Evolutionary conservation across 768 basidiomycete species (phyloP), one percentile per base, ranked within the genome.

Genomic region (Dentipellis sp.): DNA sequence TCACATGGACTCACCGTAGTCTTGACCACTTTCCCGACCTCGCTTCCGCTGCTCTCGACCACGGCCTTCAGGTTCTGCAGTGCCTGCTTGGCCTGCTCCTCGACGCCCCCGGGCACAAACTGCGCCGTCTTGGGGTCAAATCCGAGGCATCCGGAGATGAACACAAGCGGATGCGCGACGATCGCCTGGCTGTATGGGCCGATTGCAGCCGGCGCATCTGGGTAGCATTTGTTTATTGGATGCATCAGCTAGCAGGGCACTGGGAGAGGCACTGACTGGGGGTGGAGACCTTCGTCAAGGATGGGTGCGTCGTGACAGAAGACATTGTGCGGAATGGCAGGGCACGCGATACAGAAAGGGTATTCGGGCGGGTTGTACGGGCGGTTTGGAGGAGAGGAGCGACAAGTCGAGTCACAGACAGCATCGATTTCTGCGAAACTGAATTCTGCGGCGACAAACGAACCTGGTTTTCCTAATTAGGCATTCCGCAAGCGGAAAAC

Each of bases 151-250:
- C 95, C 95, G 2, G 92, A 94, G 47, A 84, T 77, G 73, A 95
- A 99, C 61, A 97, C 80, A 57, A 93, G 78, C 63, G 89, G 82
- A 52, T 88, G 88, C 52, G 79, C 78, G 66, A 87, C 88, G 72
- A 94, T 81, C 4, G 84, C 94, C 73, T 95, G 89, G 1, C 82
- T 84, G 72, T 95, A 95, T 35, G 93, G 93, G 0, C 91, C 91
- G 58, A 92, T 81, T 0, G 90, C 89, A 16, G 81, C 77, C 1
- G 90, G 82, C 4, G 90, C 89, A 64, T 77, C 90, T 91, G 66
- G 29, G n/a, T 57, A 37, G 17, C 37, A 39, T n/a, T 16, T 22
- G 46, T 38, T 47, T 36, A 36, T 58, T 38, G n/a, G 19, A 10
- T 22, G 3, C 19, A 39, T 19, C 34, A 22, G 35, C 36, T 38